These are phyloP conservation scores for Yamadazyma sp. DNA, from an alignment of 1,139 yeast species.

Conservation along the genomic window DNA sequence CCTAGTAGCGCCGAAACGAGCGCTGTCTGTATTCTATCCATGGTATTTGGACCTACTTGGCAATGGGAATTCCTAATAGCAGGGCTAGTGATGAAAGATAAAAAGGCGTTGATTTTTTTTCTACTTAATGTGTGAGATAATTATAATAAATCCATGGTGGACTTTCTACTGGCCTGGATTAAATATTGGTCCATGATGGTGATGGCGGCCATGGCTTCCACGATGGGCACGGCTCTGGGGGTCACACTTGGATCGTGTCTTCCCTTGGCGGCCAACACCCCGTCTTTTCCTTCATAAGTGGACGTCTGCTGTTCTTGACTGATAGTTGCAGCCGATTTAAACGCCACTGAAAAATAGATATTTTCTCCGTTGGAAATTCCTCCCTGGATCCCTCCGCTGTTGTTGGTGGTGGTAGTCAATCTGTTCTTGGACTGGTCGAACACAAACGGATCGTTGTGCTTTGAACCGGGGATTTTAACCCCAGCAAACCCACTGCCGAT, in stretches of 20 bases:
- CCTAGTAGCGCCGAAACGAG: slow-evolving; percentile 26
- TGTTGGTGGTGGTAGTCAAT: slow-evolving; percentile 83
- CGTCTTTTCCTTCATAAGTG: slow-evolving; percentile 81
- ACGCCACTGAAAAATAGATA: slow-evolving; percentile 91
- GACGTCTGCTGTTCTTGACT: slow-evolving; percentile 89
- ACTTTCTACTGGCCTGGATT: slow-evolving; percentile 83
- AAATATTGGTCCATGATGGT: slow-evolving; percentile 84
- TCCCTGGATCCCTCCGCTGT: slow-evolving; percentile 97
- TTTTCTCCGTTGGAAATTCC: slow-evolving; percentile 96
- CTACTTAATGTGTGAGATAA: neutral
- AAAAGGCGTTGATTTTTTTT: too few relatives aligned
- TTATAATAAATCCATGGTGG: slow-evolving; percentile 19
- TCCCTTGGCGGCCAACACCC: slow-evolving; percentile 92
- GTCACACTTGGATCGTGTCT: slow-evolving; percentile 98
- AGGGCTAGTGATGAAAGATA: neutral
- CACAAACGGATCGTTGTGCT: slow-evolving; percentile 87
- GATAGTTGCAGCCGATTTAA: slow-evolving; percentile 97
- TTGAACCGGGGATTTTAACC: slow-evolving; percentile 84
- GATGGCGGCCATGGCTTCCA: slow-evolving; percentile 95
- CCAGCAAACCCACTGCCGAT: slow-evolving; percentile 96
- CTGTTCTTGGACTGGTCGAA: slow-evolving; percentile 53
- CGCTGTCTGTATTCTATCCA: slow-evolving; percentile 27
- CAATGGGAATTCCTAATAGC: neutral
- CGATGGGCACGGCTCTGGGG: slow-evolving; percentile 97
- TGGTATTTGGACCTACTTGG: slow-evolving; percentile 7